Conservation (phyloP, 2,329 filamentous ascomycete genomes). For the Chalaropsis thielavioides region DNA sequence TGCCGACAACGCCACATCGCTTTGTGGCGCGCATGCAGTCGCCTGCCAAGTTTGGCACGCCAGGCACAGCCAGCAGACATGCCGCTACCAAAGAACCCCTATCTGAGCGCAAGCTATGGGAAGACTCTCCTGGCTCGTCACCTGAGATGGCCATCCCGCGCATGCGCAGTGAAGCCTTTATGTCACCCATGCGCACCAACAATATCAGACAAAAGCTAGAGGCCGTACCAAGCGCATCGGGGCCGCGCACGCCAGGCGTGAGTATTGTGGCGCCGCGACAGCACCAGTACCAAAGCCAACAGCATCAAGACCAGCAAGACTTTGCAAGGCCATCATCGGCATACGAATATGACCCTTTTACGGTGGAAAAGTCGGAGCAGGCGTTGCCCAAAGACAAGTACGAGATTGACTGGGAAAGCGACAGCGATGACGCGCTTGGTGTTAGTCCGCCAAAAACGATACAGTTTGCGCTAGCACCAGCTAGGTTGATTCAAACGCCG, state of each 20-base stretch:
- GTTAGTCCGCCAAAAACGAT: conserved; percentile 91
- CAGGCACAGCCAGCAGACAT: neutral
- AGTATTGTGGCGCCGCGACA: conserved; percentile 62
- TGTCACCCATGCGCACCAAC: conserved; percentile 44
- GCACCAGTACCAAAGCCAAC: neutral
- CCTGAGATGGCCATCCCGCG: conserved; percentile 70
- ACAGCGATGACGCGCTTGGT: conserved; percentile 53
- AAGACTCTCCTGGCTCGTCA: conserved; percentile 49
- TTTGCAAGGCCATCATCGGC: neutral
- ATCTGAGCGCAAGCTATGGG: conserved; percentile 9
- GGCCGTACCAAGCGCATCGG: conserved; percentile 27
- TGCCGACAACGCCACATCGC: conserved; percentile 75
- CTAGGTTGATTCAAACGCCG: conserved; percentile 65
- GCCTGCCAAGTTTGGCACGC: conserved; percentile 6
- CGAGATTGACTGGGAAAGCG: conserved; percentile 60
- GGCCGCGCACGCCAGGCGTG: conserved; percentile 61
- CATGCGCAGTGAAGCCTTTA: conserved; percentile 72
- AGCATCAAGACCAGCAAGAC: neutral
- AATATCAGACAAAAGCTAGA: conserved; percentile 29
- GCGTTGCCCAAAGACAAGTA: conserved; percentile 27
- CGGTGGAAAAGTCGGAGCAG: conserved; percentile 16
- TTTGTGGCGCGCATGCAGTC: conserved; percentile 28
- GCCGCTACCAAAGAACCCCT: neutral
- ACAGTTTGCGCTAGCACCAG: conserved; percentile 66
- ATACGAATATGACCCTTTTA: conserved; percentile 30